These are phyloP conservation scores for Spatholobus suberectus DNA, from an alignment of 306 rosid species.

Conservation along the genomic window DNA sequence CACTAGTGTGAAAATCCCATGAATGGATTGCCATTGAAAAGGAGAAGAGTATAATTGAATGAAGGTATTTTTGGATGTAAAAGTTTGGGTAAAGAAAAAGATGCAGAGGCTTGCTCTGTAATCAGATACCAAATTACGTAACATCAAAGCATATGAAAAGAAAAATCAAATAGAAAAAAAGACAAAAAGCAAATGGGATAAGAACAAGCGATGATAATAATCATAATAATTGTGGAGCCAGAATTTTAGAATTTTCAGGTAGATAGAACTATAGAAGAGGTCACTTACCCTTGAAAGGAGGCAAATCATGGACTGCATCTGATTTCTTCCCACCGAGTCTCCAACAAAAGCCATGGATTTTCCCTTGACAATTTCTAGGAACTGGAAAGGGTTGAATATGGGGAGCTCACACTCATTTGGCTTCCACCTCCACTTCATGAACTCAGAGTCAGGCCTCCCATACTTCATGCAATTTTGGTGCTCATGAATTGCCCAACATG, in stretches of 20 bases:
- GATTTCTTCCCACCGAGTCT: conserved; percentile 89
- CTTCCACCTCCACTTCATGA: conserved; percentile 89
- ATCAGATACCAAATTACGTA: conserved; percentile 27
- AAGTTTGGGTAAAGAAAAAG: not conserved
- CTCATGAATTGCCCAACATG: conserved; percentile 87
- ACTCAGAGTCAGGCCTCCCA: conserved; percentile 86
- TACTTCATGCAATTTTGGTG: conserved; percentile 85
- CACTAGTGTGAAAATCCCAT: not conserved
- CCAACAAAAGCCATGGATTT: conserved; percentile 92
- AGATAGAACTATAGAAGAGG: not conserved
- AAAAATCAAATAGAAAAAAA: not conserved
- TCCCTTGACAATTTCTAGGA: conserved; percentile 69
- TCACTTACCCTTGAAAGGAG: conserved; percentile 55
- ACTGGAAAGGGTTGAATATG: conserved; percentile 76
- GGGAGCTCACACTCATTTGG: conserved; percentile 83
- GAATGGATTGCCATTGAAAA: not conserved
- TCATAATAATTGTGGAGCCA: not conserved
- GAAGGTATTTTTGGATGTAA: not conserved
- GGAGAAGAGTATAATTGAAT: conserved; percentile 17
- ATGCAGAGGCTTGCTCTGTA: not conserved
- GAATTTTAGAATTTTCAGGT: not conserved
- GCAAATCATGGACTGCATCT: conserved; percentile 85
- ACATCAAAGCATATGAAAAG: not conserved
- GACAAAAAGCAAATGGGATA: not conserved
- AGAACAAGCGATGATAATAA: not conserved